Conservation (phyloP, 2,329 filamentous ascomycete genomes). For the Penicillium nordicum region DNA sequence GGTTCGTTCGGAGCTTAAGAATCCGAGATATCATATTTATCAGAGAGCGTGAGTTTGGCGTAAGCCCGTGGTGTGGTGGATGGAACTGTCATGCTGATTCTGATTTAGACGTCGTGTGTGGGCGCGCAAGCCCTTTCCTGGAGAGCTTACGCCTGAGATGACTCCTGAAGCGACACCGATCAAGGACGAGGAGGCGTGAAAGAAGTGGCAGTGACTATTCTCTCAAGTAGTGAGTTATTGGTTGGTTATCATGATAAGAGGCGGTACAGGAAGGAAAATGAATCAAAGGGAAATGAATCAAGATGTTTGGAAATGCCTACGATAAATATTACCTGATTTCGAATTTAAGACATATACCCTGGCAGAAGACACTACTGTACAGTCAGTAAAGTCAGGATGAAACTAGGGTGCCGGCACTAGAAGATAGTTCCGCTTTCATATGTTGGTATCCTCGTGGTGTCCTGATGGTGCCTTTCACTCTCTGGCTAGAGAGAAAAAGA, state of each 20-base stretch:
- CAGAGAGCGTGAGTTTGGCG: background rate
- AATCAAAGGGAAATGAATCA: background rate
- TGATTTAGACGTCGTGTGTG: constrained; percentile 3
- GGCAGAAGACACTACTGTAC: background rate
- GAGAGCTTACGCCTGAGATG: background rate
- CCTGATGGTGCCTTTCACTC: too few species aligned
- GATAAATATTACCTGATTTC: background rate
- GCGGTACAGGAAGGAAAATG: background rate
- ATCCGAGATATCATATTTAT: background rate
- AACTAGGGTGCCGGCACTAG: background rate
- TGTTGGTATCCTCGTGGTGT: too few species aligned
- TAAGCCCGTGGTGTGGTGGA: background rate
- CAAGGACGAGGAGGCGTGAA: background rate
- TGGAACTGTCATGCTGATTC: background rate
- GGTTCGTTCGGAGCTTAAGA: constrained; percentile 3
- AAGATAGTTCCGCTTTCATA: too few species aligned
- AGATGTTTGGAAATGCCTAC: background rate
- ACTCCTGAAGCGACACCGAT: background rate
- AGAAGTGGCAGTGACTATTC: background rate
- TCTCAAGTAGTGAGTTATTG: background rate
- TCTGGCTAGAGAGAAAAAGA: too few species aligned
- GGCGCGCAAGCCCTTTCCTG: constrained; percentile 4
- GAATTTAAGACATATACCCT: background rate
- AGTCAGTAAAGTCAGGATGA: background rate
- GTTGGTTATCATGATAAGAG: too few species aligned